A percentile compares a stretch with the other conserved stretches of the same genome.
phyloP scores from a whole-genome alignment of 139 green algal genomes.

The Edaphochlamys debaryana region DNA sequence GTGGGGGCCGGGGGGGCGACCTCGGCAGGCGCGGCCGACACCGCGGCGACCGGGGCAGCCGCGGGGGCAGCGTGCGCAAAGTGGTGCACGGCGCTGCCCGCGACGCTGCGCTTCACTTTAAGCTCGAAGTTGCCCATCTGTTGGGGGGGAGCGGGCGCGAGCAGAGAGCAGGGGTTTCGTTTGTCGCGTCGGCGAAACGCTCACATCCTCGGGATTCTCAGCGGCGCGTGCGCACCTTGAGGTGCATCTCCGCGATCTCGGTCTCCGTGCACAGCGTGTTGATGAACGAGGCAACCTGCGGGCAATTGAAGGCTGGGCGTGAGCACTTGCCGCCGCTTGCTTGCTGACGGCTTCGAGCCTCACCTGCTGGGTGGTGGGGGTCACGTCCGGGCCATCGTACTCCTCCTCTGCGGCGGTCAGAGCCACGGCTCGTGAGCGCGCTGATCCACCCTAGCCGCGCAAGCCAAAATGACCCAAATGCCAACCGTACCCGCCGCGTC shows the following conservation, averaged over 20 bases:
- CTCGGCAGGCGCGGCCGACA: conserved; percentile 28
- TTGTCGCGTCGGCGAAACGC: not conserved
- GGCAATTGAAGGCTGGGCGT: not conserved
- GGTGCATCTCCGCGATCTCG: conserved; percentile 85
- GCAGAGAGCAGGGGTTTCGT: no score
- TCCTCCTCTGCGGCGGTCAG: conserved; percentile 48
- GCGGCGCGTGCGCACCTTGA: conserved; percentile 79
- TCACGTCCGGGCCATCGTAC: conserved; percentile 49
- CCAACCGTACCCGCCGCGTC: conserved; percentile 31
- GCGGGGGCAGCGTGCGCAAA: no score
- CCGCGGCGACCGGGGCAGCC: conserved; percentile 5
- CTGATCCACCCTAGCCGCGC: not conserved
- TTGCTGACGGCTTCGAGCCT: not conserved
- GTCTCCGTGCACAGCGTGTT: conserved; percentile 83
- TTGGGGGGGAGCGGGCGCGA: no score
- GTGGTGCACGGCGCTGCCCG: not conserved
- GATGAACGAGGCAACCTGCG: conserved; percentile 81
- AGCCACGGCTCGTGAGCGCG: not conserved
- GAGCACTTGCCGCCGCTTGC: not conserved
- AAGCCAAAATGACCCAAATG: not conserved
- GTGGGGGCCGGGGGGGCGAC: not conserved
- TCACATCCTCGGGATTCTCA: conserved; percentile 84
- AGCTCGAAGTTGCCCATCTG: conserved; percentile 83
- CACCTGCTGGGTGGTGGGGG: conserved; percentile 59
- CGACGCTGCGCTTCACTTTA: conserved; percentile 72